Conservation (phyloP, 495 filamentous ascomycete species). For the Staphylotrichum longicolle region DNA sequence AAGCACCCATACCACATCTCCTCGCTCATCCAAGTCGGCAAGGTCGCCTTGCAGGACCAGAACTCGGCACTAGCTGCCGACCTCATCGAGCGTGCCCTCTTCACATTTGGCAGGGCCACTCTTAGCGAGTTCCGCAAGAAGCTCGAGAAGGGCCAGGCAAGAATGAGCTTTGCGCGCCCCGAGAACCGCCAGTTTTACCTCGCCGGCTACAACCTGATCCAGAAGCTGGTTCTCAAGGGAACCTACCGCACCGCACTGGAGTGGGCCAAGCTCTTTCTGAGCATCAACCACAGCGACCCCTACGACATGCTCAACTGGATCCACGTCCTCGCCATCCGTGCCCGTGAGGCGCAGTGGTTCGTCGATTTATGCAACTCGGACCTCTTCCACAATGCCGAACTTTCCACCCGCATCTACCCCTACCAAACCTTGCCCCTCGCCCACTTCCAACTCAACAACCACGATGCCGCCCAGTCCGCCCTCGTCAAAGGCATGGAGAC, state of each 20-base stretch:
- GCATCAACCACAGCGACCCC: constrained; percentile 75
- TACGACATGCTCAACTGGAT: constrained; percentile 75
- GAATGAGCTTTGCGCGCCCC: constrained; percentile 70
- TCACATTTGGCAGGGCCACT: constrained; percentile 83
- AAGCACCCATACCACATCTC: constrained; percentile 79
- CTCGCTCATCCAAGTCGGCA: constrained; percentile 87
- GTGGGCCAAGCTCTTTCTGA: constrained; percentile 82
- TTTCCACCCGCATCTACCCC: constrained; percentile 52
- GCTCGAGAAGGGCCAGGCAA: constrained; percentile 74
- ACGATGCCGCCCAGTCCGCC: constrained; percentile 58
- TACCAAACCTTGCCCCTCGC: constrained; percentile 73
- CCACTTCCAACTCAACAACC: constrained; percentile 64
- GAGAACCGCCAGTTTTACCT: constrained; percentile 94
- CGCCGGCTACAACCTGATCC: constrained; percentile 82
- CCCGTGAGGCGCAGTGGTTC: constrained; percentile 71
- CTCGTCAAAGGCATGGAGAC: constrained; percentile 63
- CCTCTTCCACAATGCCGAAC: constrained; percentile 50
- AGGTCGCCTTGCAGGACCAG: constrained; percentile 83
- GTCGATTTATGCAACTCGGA: constrained; percentile 65
- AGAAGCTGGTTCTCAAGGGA: constrained; percentile 80
- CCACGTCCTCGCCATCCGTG: constrained; percentile 79
- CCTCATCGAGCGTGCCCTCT: constrained; percentile 85
- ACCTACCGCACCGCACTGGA: constrained; percentile 91
- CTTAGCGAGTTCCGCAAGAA: constrained; percentile 73
- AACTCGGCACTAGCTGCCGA: constrained; percentile 84